A percentile compares a stretch with the other conserved stretches of the same genome.
phyloP scores from a whole-genome alignment of 148 eudicot genomes.

The Rhododendron ovatum region DNA sequence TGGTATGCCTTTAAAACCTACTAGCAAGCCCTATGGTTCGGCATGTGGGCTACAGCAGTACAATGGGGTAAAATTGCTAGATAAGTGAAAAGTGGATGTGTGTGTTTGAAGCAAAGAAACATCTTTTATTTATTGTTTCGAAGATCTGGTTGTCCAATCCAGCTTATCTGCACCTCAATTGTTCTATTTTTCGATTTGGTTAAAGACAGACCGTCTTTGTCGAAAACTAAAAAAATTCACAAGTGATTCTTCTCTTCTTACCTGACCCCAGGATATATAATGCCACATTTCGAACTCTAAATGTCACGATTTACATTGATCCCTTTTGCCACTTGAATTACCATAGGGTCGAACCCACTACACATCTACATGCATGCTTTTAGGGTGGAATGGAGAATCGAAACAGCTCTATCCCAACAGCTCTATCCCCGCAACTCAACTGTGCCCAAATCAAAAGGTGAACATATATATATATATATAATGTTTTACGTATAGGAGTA shows the following conservation, averaged over 20 bases:
- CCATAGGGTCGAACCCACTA: too few species aligned
- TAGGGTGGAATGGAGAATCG: not conserved
- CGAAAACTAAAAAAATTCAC: not conserved
- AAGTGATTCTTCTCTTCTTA: too few species aligned
- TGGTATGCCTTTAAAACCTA: not conserved
- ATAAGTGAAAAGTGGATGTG: not conserved
- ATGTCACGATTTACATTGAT: too few species aligned
- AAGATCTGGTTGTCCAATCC: accelerated
- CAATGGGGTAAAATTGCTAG: not conserved
- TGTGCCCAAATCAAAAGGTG: not conserved
- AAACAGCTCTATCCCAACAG: not conserved
- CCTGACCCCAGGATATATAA: too few species aligned
- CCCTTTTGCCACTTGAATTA: too few species aligned
- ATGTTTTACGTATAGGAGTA: not conserved
- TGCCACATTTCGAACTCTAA: too few species aligned
- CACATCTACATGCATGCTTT: not conserved
- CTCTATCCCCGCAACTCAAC: not conserved
- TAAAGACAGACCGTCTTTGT: too few species aligned
- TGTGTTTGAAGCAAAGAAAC: not conserved
- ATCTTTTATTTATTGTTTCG: too few species aligned
- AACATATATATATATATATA: not conserved
- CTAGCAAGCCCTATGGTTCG: not conserved
- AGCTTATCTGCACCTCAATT: not conserved
- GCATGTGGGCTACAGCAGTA: not conserved
- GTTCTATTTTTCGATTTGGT: too few species aligned